Conservation (phyloP, 176 grass and related monocot genomes). For the Juncus inflexus region DNA sequence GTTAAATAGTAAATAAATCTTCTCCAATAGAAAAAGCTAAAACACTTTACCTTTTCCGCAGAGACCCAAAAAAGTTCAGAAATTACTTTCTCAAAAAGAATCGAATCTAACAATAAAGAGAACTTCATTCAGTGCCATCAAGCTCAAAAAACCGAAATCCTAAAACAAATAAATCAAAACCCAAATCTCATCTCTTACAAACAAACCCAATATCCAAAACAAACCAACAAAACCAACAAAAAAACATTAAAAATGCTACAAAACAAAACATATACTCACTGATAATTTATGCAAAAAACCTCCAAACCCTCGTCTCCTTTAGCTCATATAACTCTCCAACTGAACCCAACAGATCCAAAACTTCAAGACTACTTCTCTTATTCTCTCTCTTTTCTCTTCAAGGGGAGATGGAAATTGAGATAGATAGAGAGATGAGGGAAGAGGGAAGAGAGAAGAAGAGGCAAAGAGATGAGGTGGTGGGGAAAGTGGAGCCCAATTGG, state of each 20-base stretch:
- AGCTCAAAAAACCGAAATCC: conserved; percentile 11
- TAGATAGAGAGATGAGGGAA: neutral
- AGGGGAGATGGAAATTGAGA: neutral
- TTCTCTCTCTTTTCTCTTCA: neutral
- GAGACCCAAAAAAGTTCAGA: conserved; percentile 23
- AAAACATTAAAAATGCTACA: neutral
- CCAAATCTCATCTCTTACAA: neutral
- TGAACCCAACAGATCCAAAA: conserved; percentile 6
- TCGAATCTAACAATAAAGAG: no score
- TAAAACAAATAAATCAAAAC: neutral
- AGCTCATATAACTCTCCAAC: neutral
- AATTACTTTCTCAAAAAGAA: conserved; percentile 14
- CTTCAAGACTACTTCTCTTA: neutral
- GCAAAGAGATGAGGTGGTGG: conserved; percentile 35
- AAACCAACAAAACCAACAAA: conserved; percentile 7
- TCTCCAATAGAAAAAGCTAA: conserved; percentile 9
- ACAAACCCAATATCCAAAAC: neutral
- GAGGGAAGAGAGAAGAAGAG: neutral
- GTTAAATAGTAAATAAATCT: neutral
- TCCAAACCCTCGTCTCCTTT: neutral
- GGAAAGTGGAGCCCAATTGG: conserved; percentile 26
- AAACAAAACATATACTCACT: conserved; percentile 16
- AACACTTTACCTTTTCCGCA: conserved; percentile 4
- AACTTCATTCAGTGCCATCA: neutral
- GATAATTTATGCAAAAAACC: conserved; percentile 6